These are phyloP conservation scores for Alternaria postmessia DNA, from an alignment of 2,329 filamentous ascomycete genomes.

Conservation along the genomic window DNA sequence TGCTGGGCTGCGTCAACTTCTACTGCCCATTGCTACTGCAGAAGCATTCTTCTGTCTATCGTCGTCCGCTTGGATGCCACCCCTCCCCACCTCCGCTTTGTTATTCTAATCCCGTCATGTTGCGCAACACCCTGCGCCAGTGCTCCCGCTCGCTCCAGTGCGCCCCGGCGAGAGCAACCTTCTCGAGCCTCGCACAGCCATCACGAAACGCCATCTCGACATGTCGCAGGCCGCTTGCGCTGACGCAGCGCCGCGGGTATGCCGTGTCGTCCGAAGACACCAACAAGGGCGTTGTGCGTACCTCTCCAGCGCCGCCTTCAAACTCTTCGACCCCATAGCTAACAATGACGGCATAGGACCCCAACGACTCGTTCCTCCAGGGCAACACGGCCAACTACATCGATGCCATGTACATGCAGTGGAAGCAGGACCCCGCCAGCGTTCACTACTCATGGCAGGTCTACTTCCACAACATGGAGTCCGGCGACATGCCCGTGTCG, in stretches of 20 bases:
- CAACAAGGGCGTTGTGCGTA: constrained; percentile 67
- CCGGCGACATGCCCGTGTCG: constrained; percentile 95
- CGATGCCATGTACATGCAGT: constrained; percentile 99
- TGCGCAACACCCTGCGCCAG: constrained; percentile 73
- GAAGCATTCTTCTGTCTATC: constrained; percentile 30
- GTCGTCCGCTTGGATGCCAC: constrained; percentile 43
- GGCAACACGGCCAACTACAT: constrained; percentile 99
- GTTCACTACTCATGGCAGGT: constrained; percentile 99
- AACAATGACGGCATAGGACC: constrained; percentile 64
- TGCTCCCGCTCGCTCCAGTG: constrained; percentile 71
- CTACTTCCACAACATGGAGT: constrained; percentile 99
- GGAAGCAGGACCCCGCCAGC: constrained; percentile 91
- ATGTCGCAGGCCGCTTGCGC: constrained; percentile 58
- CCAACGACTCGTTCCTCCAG: constrained; percentile 94
- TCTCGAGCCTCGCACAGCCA: constrained; percentile 52
- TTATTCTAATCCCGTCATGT: constrained; percentile 63
- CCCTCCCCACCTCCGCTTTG: constrained; percentile 29
- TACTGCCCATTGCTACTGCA: constrained; percentile 26
- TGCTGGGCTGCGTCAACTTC: constrained; percentile 27
- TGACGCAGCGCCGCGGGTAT: constrained; percentile 63
- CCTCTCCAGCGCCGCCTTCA: constrained; percentile 15
- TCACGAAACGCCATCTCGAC: constrained; percentile 54
- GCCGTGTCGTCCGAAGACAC: constrained; percentile 66
- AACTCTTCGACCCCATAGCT: constrained; percentile 30
- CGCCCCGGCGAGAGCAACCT: constrained; percentile 57